These are phyloP conservation scores for Tribonema minus DNA, from an alignment of 108 stramenopile genomes.

Conservation along the genomic window DNA sequence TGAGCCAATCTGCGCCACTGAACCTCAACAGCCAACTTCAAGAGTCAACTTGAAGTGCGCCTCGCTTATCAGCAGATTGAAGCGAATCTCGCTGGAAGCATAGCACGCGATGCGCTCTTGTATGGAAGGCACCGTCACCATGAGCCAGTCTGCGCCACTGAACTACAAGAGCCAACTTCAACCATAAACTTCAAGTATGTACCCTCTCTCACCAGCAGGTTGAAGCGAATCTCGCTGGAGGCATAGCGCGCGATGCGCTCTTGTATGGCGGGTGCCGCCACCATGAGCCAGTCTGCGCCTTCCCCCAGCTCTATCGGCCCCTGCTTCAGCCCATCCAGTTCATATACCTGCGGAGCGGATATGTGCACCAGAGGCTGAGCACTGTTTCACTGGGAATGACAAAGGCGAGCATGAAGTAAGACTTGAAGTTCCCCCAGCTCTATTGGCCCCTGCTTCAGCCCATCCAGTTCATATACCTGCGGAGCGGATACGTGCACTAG, in stretches of 20 bases:
- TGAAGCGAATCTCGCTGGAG: conserved; percentile 77
- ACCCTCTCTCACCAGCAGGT: conserved; percentile 73
- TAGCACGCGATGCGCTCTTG: conserved; percentile 46
- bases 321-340: conserved; percentile 84
- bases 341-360: conserved; percentile 73
- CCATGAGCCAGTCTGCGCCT: conserved; percentile 13
- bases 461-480: conserved; percentile 95
- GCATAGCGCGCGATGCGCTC: conserved; percentile 44
- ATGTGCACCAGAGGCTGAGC: too few relatives aligned
- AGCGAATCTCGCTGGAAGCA: conserved; percentile 70
- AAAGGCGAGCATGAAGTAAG: too few relatives aligned
- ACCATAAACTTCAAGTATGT: neutral
- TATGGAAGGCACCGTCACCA: conserved; percentile 39
- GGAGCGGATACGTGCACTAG: too few relatives aligned
- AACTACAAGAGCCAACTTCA: too few relatives aligned
- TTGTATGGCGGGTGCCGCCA: conserved; percentile 48
- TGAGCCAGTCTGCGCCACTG: conserved; percentile 16
- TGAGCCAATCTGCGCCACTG: conserved; percentile 23
- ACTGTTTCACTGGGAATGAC: too few relatives aligned
- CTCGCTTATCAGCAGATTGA: conserved; percentile 71
- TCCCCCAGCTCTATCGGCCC: conserved; percentile 78
- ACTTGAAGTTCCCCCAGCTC: too few relatives aligned
- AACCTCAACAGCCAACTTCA: too few relatives aligned
- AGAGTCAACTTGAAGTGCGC: too few relatives aligned
- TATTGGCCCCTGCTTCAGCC: conserved; percentile 79